Base-by-base conservation (phyloP, 2,329 filamentous ascomycete species). In the Monosporascus sp. region DNA sequence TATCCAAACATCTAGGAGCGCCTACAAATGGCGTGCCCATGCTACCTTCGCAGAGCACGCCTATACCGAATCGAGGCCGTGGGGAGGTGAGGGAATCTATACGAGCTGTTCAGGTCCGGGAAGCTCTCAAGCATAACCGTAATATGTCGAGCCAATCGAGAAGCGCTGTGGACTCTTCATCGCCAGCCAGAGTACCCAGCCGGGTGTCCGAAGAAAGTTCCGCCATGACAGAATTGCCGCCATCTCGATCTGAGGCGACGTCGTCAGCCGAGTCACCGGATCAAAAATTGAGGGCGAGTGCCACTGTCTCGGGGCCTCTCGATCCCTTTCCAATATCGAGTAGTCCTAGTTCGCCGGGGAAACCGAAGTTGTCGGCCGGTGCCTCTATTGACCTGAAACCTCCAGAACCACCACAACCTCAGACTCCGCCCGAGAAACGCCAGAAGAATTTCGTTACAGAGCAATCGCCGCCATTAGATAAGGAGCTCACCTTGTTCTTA, bases 401-500 rank as follows among this genome's bases (percentile, higher is more conserved):
- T 15, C 49, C 24, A 18, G 40, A 58, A 50, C 49, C 31, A 41
- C 7, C 58, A 28, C 63, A 63, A 20, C 68, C 65, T 43, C 60
- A 68, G 58, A 70, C 65, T 31, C 73, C 74, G 0, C 72, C 73
- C 2, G 75, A 79, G 49, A 70, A 74, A 55, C 81, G 78, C 52
- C 74, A 78, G 28, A 75, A 78, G 50, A 78, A 79, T 43, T 84
- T 82, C 58, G 70, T 74, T 31, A 76, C 83, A 22, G 85, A 87
- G 43, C 77, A 79, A 50, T 88, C 88, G 0, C 91, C 90, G 8
- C 86, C 88, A 37, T 77, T 75, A 17, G 87, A 86, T 8, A 96
- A 96, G 67, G 91, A 97, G 61, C 78, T 99, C 49, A 97, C 93
- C 0, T 75, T 99, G 40, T 99, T 97, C 69, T 72, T 97, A 56